Conservation (phyloP, 257 asterid genomes). For the Coffea eugenioides region DNA sequence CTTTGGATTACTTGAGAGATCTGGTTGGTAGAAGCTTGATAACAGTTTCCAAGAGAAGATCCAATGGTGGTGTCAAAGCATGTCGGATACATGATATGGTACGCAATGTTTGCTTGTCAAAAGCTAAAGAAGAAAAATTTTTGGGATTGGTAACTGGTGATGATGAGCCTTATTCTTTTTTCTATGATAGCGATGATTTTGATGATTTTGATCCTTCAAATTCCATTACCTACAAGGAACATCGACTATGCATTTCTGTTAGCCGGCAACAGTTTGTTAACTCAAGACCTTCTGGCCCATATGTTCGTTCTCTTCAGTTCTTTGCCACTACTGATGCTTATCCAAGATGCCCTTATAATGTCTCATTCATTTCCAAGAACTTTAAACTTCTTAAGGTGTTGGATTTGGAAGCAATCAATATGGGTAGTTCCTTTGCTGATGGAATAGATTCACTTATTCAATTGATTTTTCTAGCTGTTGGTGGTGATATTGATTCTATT, state of each 20-base stretch:
- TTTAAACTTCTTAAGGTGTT: slow-evolving; percentile 19
- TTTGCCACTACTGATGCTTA: slow-evolving; percentile 12
- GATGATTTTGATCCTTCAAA: background rate
- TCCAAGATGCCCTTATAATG: slow-evolving; percentile 15
- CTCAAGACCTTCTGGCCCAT: background rate
- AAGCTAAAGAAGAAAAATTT: slow-evolving; percentile 8
- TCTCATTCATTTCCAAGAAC: background rate
- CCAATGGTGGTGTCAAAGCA: background rate
- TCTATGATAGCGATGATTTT: background rate
- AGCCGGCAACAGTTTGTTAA: background rate
- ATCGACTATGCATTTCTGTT: slow-evolving; percentile 4
- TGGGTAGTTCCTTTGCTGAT: slow-evolving; percentile 10
- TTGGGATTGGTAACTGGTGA: background rate
- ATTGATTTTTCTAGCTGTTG: slow-evolving; percentile 8
- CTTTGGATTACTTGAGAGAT: background rate
- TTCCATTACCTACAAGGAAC: background rate
- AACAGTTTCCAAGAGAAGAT: too few species aligned
- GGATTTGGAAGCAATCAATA: slow-evolving; percentile 16
- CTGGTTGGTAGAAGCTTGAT: too few species aligned
- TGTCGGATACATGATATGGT: slow-evolving; percentile 1
- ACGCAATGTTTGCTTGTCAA: background rate
- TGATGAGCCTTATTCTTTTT: background rate
- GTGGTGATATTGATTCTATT: background rate
- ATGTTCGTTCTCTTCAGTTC: slow-evolving; percentile 11
- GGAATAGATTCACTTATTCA: background rate